A percentile compares a stretch with the other conserved stretches of the same genome.
Conservation (phyloP, 495 filamentous ascomycete genomes). For the Parathielavia hyrcaniae region DNA sequence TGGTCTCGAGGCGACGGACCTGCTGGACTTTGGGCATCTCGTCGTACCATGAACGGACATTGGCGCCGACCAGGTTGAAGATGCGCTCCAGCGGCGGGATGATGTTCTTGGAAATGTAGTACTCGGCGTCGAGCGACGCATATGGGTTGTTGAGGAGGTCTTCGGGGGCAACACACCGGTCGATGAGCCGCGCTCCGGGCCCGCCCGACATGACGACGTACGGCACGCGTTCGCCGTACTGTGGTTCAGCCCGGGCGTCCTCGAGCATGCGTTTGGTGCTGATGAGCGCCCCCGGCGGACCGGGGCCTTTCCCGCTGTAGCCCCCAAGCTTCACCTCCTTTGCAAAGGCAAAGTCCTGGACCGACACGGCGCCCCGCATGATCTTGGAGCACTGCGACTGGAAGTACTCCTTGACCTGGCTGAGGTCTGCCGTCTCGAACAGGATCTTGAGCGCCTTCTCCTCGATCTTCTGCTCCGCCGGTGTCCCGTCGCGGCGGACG, state of each 20-base stretch:
- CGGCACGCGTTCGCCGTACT: slow-evolving; percentile 90
- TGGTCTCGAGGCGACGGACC: slow-evolving; percentile 52
- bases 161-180: slow-evolving; percentile 86
- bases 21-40: slow-evolving; percentile 90
- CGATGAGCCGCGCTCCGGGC: slow-evolving; percentile 77
- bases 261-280: slow-evolving; percentile 76
- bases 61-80: slow-evolving; percentile 93
- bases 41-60: slow-evolving; percentile 87
- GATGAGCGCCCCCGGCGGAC: slow-evolving; percentile 82
- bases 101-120: slow-evolving; percentile 93
- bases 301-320: slow-evolving; percentile 67
- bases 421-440: slow-evolving; percentile 84
- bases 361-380: slow-evolving; percentile 77
- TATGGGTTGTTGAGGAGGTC: slow-evolving; percentile 67
- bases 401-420: slow-evolving; percentile 85
- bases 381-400: slow-evolving; percentile 88
- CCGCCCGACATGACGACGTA: slow-evolving; percentile 88
- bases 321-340: slow-evolving; percentile 85
- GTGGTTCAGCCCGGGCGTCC: slow-evolving; percentile 81
- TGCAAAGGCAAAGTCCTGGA: slow-evolving; percentile 95
- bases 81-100: slow-evolving; percentile 94
- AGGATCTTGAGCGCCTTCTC: slow-evolving; percentile 81
- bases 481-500: slow-evolving; percentile 87
- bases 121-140: slow-evolving; percentile 86
- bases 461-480: slow-evolving; percentile 95